A percentile compares a stretch with the other conserved stretches of the same genome.
phyloP scores from a whole-genome alignment of 768 basidiomycete genomes.

The Amyloporia xantha region DNA sequence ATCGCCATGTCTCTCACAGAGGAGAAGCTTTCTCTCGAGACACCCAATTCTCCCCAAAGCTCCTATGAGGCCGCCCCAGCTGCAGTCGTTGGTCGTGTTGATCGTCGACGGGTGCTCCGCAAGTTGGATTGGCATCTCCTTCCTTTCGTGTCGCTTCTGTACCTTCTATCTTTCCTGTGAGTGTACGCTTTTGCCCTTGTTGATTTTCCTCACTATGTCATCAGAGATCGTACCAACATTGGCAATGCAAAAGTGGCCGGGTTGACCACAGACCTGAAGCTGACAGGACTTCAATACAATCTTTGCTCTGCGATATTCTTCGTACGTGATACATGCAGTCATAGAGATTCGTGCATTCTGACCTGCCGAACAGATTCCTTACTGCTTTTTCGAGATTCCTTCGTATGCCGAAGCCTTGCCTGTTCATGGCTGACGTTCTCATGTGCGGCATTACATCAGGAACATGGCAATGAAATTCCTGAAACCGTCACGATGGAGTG shows the following conservation, averaged over 20 bases:
- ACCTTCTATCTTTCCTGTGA: constrained; percentile 10
- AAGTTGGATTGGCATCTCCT: constrained; percentile 10
- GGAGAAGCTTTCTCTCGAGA: background rate
- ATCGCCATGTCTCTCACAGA: background rate
- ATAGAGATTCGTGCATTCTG: background rate
- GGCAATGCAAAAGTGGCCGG: constrained; percentile 9
- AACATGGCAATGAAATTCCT: constrained; percentile 8
- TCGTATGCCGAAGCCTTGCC: background rate
- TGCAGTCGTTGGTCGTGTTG: too few relatives aligned
- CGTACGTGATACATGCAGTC: background rate
- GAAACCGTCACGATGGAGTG: constrained; percentile 4
- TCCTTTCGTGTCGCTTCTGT: constrained; percentile 5
- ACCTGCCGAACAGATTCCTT: constrained; percentile 4
- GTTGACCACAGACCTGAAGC: constrained; percentile 3
- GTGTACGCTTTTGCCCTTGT: background rate
- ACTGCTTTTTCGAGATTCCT: constrained; percentile 8
- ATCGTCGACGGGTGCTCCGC: constrained; percentile 1
- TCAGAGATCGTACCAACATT: constrained; percentile 7
- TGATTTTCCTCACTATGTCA: background rate
- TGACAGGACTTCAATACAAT: constrained; percentile 8
- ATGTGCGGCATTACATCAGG: background rate
- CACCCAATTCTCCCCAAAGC: too few relatives aligned
- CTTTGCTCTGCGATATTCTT: constrained; percentile 7
- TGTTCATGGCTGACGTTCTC: too few relatives aligned
- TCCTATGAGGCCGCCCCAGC: background rate